Evolutionary conservation across 805 yeast species (phyloP), one percentile per base, ranked within the genome.

Genomic region (Cyberlindnera nakhonratchasimensis): DNA sequence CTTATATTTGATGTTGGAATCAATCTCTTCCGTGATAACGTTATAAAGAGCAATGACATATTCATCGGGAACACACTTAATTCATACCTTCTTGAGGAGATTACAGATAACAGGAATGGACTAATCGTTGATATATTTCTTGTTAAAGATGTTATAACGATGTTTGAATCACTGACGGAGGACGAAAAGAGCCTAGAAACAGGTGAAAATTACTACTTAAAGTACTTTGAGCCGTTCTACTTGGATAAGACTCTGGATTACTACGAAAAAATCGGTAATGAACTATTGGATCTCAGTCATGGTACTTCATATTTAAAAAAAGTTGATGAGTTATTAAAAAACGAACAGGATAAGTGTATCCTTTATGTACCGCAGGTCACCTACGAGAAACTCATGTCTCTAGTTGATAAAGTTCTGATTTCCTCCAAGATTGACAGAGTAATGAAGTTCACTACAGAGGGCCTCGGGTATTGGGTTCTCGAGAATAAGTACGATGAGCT

Each of bases 1-100:
- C 65, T 80, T 43, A 71, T 83, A 2, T 82, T 81, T 55, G 96
- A 89, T 56, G 70, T 81, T 36, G 95, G 96, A 0, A 68, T 88
- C 19, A 73, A 72, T 24, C 60, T 80, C 8, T 89, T 87, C 59
- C 74, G 83, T 45, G 80, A 77, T 29, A 65, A 70, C 20, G 70
- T 88, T 6, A 63, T 89, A 26, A 72, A 74, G 45, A 64, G 67
- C 36, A 65, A 77, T 26, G 56, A 70, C 37, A 66, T 71, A 40
- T 67, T 68, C 31, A 67, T 86, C 13, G 87, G 87, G 1, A 48
- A 58, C 5, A 63, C 65, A 24, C 60, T 84, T 40, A 73, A 77
- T 36, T 56, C 63, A 5, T 67, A 75, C 9, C 59, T 85, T 3
- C 63, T 83, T 16, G 68, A 67, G 7, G 82, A 82, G 49, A 74